phyloP scores from a whole-genome alignment of 306 rosid genomes.

The Astragalus glycyphyllos region DNA sequence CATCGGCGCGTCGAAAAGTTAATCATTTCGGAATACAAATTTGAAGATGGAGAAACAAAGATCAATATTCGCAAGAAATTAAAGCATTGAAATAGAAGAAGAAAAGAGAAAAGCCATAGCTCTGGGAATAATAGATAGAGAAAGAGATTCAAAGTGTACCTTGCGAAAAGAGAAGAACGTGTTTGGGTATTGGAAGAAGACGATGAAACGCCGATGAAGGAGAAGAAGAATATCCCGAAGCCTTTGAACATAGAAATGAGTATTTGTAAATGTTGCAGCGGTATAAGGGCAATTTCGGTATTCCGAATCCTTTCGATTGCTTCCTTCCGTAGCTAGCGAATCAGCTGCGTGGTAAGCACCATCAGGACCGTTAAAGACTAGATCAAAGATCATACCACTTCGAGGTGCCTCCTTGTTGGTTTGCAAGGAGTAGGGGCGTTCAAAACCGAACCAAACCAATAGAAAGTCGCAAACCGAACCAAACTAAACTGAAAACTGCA shows the following conservation, averaged over 20 bases:
- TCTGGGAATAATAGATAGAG: neutral
- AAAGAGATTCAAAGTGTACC: constrained; percentile 37
- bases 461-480: too few species aligned
- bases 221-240: constrained; percentile 29
- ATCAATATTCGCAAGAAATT: constrained; percentile 5
- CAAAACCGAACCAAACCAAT: too few species aligned
- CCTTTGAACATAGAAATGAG: neutral
- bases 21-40: constrained; percentile 26
- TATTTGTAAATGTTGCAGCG: constrained; percentile 28
- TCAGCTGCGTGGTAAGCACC: neutral
- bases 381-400: too few species aligned
- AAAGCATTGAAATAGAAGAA: neutral
- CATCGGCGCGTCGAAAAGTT: constrained; percentile 6
- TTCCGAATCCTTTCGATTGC: neutral
- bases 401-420: too few species aligned
- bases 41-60: constrained; percentile 5
- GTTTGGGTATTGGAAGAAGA: constrained; percentile 18
- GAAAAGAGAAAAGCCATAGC: neutral
- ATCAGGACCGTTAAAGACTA: constrained; percentile 51
- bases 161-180: constrained; percentile 27
- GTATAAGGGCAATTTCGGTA: constrained; percentile 48
- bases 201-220: constrained; percentile 36
- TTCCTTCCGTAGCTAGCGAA: constrained; percentile 7
- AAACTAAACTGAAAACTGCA: too few species aligned
- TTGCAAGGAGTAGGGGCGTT: too few species aligned